A percentile compares a stretch with the other conserved stretches of the same genome.
Evolutionary conservation across 2,329 filamentous ascomycete species (phyloP).

Genomic region (Cercospora sesami): DNA sequence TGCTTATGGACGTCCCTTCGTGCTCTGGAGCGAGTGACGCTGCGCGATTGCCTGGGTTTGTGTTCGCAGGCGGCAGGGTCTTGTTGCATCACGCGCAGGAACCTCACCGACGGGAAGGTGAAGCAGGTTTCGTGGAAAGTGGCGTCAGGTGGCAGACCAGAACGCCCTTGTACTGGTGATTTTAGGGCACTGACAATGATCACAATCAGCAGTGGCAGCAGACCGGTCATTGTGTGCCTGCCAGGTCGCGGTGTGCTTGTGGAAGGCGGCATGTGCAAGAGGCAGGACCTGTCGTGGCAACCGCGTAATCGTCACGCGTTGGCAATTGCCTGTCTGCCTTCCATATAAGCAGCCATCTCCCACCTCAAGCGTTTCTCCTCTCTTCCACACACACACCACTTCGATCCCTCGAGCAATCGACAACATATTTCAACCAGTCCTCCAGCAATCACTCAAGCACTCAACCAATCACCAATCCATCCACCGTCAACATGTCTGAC

Average conservation of each 20-base stretch:
- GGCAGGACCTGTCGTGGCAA: not conserved
- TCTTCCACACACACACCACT: constrained; percentile 2
- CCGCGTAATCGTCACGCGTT: not conserved
- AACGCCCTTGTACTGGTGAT: not conserved
- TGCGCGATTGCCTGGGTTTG: not conserved
- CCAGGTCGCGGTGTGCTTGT: not conserved
- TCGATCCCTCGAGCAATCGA: constrained; percentile 10
- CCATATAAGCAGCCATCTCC: constrained; percentile 5
- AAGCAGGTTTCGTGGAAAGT: not conserved
- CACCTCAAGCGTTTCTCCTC: not conserved
- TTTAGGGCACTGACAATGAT: not conserved
- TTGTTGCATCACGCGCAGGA: not conserved
- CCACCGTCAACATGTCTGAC: constrained; percentile 58
- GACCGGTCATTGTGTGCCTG: not conserved
- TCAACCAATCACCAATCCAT: constrained; percentile 23
- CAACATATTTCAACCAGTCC: constrained; percentile 20
- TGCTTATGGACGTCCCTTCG: not conserved
- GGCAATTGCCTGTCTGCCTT: constrained; percentile 2
- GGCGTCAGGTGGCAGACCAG: not conserved
- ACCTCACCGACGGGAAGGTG: not conserved
- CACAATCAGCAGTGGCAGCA: not conserved
- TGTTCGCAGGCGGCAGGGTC: not conserved
- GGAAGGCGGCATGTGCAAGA: not conserved
- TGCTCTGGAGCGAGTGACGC: not conserved
- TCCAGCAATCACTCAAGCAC: constrained; percentile 20